Evolutionary conservation across 2,329 filamentous ascomycete species (phyloP).

Genomic region (Claviceps lovelessii): DNA sequence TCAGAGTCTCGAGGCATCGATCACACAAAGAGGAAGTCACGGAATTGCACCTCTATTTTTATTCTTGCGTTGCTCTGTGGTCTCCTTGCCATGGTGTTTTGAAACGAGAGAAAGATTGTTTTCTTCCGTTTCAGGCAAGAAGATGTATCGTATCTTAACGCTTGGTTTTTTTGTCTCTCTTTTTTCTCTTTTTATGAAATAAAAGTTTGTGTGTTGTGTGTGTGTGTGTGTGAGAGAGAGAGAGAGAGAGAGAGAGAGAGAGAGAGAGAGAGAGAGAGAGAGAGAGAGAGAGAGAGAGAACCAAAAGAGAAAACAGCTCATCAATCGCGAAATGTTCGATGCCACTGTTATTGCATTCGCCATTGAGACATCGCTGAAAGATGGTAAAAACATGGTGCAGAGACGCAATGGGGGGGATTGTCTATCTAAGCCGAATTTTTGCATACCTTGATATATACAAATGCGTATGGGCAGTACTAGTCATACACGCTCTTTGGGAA

Average conservation of each 20-base stretch:
- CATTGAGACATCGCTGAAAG: not conserved
- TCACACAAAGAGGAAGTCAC: not conserved
- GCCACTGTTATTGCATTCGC: not conserved
- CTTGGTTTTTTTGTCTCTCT: conserved; percentile 9
- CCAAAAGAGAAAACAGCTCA: not conserved
- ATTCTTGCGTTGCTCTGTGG: conserved; percentile 48
- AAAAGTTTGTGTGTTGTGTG: not conserved
- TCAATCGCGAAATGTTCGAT: not conserved
- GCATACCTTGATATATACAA: not conserved
- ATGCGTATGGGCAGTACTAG: not conserved
- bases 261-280: too few species aligned
- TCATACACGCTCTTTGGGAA: not conserved
- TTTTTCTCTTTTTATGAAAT: not conserved
- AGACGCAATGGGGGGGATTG: not conserved
- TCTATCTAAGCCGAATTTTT: not conserved
- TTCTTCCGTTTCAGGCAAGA: conserved; percentile 23
- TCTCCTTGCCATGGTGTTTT: conserved; percentile 35
- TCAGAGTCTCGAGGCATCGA: not conserved
- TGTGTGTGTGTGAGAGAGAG: not conserved
- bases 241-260: too few species aligned
- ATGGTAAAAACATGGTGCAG: not conserved
- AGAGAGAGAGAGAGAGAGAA: not conserved
- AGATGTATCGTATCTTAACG: conserved; percentile 55
- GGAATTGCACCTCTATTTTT: conserved; percentile 10
- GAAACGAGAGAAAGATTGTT: conserved; percentile 5